Percentiles rank a stretch among this genome's conserved stretches.
Conservation (phyloP, 2,329 filamentous ascomycete genomes). For the Parascedosporium putredinis region DNA sequence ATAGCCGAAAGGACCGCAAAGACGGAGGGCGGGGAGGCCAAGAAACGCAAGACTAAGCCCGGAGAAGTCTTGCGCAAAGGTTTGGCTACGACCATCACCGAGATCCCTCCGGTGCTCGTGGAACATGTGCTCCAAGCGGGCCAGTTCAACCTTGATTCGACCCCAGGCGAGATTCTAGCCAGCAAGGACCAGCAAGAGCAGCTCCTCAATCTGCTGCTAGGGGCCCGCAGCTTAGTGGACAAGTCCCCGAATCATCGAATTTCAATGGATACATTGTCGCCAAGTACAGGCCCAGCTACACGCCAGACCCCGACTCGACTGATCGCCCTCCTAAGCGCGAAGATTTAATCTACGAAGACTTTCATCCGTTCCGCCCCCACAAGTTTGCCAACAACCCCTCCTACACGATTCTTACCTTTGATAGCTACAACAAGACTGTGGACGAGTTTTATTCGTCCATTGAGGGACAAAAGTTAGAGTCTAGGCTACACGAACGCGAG, state of each 20-base stretch:
- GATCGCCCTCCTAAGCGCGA: conserved; percentile 20
- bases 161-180: conserved; percentile 59
- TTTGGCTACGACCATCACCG: conserved; percentile 73
- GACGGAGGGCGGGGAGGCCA: conserved; percentile 22
- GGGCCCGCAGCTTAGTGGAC: conserved; percentile 60
- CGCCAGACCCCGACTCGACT: conserved; percentile 10
- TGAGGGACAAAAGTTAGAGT: conserved; percentile 86
- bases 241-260: conserved; percentile 53
- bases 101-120: conserved; percentile 77
- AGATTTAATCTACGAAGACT: conserved; percentile 76
- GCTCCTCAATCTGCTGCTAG: conserved; percentile 56
- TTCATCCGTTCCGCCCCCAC: conserved; percentile 79
- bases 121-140: conserved; percentile 71
- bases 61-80: conserved; percentile 70
- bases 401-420: conserved; percentile 62
- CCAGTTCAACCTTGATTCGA: conserved; percentile 57
- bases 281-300: conserved; percentile 35
- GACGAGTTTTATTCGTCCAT: conserved; percentile 97
- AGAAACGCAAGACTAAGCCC: conserved; percentile 63
- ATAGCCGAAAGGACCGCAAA: conserved; percentile 42
- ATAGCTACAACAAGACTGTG: conserved; percentile 83
- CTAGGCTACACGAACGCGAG: conserved; percentile 71
- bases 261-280: conserved; percentile 85
- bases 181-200: conserved; percentile 53
- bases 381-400: conserved; percentile 63